Evolutionary conservation across 1,284 basidiomycete species (phyloP).

Genomic region (Rhodotorula sp.): DNA sequence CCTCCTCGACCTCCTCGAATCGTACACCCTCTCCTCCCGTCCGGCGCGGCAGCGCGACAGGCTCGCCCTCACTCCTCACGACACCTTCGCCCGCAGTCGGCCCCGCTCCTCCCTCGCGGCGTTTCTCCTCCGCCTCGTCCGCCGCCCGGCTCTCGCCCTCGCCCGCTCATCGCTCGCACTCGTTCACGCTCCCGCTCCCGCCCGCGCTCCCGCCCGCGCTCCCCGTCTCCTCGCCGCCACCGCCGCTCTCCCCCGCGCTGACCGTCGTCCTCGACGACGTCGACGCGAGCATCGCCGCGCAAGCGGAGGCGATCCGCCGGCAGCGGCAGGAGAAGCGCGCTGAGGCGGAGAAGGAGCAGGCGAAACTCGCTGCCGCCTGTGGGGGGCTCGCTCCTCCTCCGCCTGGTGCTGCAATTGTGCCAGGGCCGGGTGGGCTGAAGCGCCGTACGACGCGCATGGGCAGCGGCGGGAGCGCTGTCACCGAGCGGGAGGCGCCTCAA

Average conservation of each 20-base stretch:
- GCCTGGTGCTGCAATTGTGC: not conserved
- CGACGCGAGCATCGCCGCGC: slow-evolving; percentile 32
- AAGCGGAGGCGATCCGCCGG: slow-evolving; percentile 38
- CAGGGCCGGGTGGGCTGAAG: slow-evolving; percentile 5
- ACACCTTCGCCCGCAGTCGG: not conserved
- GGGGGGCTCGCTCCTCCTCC: not conserved
- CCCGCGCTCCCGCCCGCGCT: not conserved
- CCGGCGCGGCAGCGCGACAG: slow-evolving; percentile 15
- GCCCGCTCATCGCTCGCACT: not conserved
- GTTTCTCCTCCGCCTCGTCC: slow-evolving; percentile 8
- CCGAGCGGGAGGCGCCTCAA: not conserved
- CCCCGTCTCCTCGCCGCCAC: not conserved
- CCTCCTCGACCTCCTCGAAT: not conserved
- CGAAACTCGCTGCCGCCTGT: not conserved
- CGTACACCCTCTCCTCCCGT: not conserved
- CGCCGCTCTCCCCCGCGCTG: not conserved
- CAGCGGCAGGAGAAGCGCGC: slow-evolving; percentile 32
- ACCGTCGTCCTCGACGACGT: slow-evolving; percentile 30
- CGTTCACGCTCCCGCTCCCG: not conserved
- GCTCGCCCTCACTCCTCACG: slow-evolving; percentile 2
- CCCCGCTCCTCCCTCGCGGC: not conserved
- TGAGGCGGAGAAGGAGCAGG: slow-evolving; percentile 23
- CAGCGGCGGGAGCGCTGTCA: not conserved
- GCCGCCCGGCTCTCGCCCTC: not conserved
- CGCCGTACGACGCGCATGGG: slow-evolving; percentile 17